These are phyloP conservation scores for Spongiforma sp. DNA, from an alignment of 1,284 basidiomycete species.

Conservation along the genomic window DNA sequence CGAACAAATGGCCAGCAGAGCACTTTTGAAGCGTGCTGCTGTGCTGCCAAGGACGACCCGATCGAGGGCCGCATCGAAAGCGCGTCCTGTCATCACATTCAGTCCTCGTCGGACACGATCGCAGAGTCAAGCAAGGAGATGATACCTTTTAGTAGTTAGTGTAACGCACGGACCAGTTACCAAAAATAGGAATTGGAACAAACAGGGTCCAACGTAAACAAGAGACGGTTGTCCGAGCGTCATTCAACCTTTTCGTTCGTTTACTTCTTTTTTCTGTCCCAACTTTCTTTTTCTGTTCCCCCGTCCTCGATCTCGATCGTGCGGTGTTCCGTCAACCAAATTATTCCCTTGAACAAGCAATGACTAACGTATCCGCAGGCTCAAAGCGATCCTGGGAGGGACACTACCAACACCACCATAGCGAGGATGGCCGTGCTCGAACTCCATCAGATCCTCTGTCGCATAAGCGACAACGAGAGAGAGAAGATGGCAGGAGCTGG, in stretches of 20 bases:
- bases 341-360: slow-evolving; percentile 50
- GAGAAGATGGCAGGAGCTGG: slow-evolving; percentile 65
- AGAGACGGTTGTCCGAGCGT: too few relatives aligned
- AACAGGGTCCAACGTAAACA: too few relatives aligned
- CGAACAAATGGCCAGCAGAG: slow-evolving; percentile 19
- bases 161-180: slow-evolving; percentile 25
- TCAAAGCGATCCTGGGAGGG: slow-evolving; percentile 78
- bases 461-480: slow-evolving; percentile 55
- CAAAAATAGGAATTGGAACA: too few relatives aligned
- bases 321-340: slow-evolving; percentile 80
- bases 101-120: slow-evolving; percentile 17
- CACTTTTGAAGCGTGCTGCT: slow-evolving; percentile 3
- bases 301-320: slow-evolving; percentile 55
- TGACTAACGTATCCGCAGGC: slow-evolving; percentile 86
- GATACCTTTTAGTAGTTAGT: too few relatives aligned
- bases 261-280: not conserved
- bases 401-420: slow-evolving; percentile 45
- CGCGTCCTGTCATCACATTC: too few relatives aligned
- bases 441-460: slow-evolving; percentile 19
- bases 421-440: slow-evolving; percentile 40
- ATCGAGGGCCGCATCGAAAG: slow-evolving; percentile 5
- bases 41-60: slow-evolving; percentile 10
- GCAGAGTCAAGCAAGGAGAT: not conserved
- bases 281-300: slow-evolving; percentile 1
- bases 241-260: not conserved